Evolutionary conservation across 129 eudicot genomes (phyloP).

Genomic region (Dittrichia graveolens): DNA sequence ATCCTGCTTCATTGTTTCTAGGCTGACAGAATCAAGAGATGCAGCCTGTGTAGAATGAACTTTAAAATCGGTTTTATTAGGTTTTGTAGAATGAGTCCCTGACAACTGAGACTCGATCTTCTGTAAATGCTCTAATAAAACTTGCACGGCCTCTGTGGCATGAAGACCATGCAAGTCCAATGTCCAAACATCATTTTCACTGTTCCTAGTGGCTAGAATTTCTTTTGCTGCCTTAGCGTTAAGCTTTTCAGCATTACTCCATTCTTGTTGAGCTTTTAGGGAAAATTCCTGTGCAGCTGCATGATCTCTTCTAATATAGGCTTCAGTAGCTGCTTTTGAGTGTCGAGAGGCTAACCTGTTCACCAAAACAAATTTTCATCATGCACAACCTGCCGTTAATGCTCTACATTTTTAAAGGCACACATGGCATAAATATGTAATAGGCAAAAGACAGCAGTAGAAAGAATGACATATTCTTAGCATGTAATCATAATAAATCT

Average conservation of each 20-base stretch:
- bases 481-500: too few species aligned
- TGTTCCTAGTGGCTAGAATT: conserved; percentile 59
- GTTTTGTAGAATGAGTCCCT: conserved; percentile 19
- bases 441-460: too few species aligned
- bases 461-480: too few species aligned
- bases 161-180: conserved; percentile 96
- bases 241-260: conserved; percentile 70
- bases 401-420: too few species aligned
- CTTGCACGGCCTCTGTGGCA: conserved; percentile 81
- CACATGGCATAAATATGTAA: too few species aligned
- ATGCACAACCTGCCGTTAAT: neutral
- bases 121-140: conserved; percentile 61
- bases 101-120: conserved; percentile 51
- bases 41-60: neutral
- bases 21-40: neutral
- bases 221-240: conserved; percentile 80
- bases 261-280: conserved; percentile 66
- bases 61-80: conserved; percentile 22
- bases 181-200: conserved; percentile 70
- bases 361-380: conserved; percentile 8
- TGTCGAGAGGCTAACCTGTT: conserved; percentile 82
- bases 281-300: conserved; percentile 66
- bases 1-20: conserved; percentile 34
- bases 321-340: conserved; percentile 81
- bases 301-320: conserved; percentile 81